Conservation (phyloP, 352 stramenopile genomes). For the Thalassiosira allenii region DNA sequence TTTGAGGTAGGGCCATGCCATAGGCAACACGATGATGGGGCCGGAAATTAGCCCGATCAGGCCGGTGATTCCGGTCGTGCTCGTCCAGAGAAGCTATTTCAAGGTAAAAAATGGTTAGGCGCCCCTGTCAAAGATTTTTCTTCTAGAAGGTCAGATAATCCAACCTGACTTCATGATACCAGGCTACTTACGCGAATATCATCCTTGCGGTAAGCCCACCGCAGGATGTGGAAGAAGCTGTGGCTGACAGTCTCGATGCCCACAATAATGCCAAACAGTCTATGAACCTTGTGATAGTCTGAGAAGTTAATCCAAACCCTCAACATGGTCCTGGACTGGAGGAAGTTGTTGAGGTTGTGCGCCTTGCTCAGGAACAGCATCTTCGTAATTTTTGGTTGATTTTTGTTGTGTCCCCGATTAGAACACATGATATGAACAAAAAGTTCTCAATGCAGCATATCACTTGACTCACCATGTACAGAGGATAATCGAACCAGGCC, state of each 20-base stretch:
- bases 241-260: slow-evolving; percentile 52
- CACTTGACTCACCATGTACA: slow-evolving; percentile 40
- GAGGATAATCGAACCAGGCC: slow-evolving; percentile 56
- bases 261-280: slow-evolving; percentile 58
- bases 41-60: slow-evolving; percentile 41
- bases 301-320: slow-evolving; percentile 49
- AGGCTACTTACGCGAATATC: slow-evolving; percentile 43
- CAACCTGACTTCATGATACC: neutral
- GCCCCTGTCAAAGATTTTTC: neutral
- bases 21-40: slow-evolving; percentile 55
- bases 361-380: slow-evolving; percentile 63
- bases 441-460: neutral
- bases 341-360: slow-evolving; percentile 61
- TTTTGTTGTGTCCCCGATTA: neutral
- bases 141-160: neutral
- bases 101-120: neutral
- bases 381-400: neutral
- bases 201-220: slow-evolving; percentile 44
- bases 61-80: slow-evolving; percentile 55
- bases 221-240: slow-evolving; percentile 58
- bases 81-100: slow-evolving; percentile 48
- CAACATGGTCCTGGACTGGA: slow-evolving; percentile 49
- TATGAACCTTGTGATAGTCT: slow-evolving; percentile 54
- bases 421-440: neutral
- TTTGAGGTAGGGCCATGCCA: slow-evolving; percentile 55